Evolutionary conservation across 331 rosid species (phyloP).

Genomic region (Saraca asoca): DNA sequence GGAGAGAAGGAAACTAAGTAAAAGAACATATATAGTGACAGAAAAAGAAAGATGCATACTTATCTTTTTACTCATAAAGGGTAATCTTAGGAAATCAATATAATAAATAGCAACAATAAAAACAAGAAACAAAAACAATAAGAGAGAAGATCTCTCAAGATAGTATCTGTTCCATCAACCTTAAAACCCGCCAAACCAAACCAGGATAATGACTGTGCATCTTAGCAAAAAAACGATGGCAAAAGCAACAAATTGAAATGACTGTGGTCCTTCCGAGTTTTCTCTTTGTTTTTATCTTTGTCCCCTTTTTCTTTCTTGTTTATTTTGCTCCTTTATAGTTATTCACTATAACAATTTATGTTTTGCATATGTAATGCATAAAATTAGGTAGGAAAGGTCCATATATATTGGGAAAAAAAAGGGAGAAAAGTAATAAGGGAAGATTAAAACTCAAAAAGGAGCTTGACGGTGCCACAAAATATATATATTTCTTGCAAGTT

Average conservation of each 20-base stretch:
- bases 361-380: slow-evolving; percentile 6
- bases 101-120: background rate
- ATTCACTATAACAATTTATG: slow-evolving; percentile 29
- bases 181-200: slow-evolving; percentile 18
- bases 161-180: background rate
- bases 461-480: slow-evolving; percentile 9
- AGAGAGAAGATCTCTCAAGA: no score
- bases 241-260: background rate
- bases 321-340: background rate
- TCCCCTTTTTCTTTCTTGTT: background rate
- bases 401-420: slow-evolving; percentile 16
- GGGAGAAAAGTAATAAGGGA: slow-evolving; percentile 23
- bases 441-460: background rate
- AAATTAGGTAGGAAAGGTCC: slow-evolving; percentile 21
- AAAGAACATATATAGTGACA: background rate
- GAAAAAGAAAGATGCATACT: slow-evolving; percentile 22
- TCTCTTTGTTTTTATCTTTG: background rate
- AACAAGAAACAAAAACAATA: background rate
- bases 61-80: slow-evolving; percentile 23
- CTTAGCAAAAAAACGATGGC: background rate
- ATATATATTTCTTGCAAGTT: background rate
- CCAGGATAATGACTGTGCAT: slow-evolving; percentile 17
- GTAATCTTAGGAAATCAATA: slow-evolving; percentile 6
- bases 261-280: slow-evolving; percentile 28
- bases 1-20: background rate